Evolutionary conservation across 805 yeast species (phyloP).

Genomic region (Kuraishia hungarica): DNA sequence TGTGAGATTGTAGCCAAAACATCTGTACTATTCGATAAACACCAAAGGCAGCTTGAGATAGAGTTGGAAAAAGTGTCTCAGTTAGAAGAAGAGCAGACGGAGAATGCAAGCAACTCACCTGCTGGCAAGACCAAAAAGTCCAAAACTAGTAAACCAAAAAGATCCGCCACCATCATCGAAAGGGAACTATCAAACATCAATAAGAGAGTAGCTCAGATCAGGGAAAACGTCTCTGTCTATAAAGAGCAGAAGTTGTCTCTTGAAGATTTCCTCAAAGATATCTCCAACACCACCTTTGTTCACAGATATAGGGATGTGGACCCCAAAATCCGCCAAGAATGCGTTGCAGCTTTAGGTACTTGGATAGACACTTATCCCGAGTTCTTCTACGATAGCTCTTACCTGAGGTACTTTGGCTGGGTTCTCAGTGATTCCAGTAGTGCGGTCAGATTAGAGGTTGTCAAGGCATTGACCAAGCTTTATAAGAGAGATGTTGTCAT

Average conservation of each 20-base stretch:
- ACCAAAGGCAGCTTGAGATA: slow-evolving; percentile 32
- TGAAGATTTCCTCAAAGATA: slow-evolving; percentile 52
- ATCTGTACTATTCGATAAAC: slow-evolving; percentile 28
- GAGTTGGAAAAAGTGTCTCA: slow-evolving; percentile 19
- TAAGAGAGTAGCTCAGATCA: slow-evolving; percentile 37
- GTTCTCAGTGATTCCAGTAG: slow-evolving; percentile 62
- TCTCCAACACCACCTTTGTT: slow-evolving; percentile 57
- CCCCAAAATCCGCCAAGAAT: slow-evolving; percentile 59
- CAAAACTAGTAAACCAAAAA: slow-evolving; percentile 21
- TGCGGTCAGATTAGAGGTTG: slow-evolving; percentile 55
- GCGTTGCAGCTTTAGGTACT: slow-evolving; percentile 51
- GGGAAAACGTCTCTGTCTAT: slow-evolving; percentile 30
- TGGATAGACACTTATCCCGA: slow-evolving; percentile 74
- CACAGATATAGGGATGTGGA: slow-evolving; percentile 80
- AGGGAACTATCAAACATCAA: slow-evolving; percentile 23
- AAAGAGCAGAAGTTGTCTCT: slow-evolving; percentile 42
- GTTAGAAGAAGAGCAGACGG: slow-evolving; percentile 8
- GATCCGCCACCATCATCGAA: slow-evolving; percentile 20
- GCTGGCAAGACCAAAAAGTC: slow-evolving; percentile 8
- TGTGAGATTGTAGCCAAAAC: slow-evolving; percentile 38
- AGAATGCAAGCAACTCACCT: slow-evolving; percentile 17
- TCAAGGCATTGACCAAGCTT: slow-evolving; percentile 43
- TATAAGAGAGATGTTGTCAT: slow-evolving; percentile 34
- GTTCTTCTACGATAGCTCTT: slow-evolving; percentile 57
- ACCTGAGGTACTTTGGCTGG: slow-evolving; percentile 79